phyloP scores from a whole-genome alignment of 2,329 filamentous ascomycete genomes.

The Fusarium buxicola region DNA sequence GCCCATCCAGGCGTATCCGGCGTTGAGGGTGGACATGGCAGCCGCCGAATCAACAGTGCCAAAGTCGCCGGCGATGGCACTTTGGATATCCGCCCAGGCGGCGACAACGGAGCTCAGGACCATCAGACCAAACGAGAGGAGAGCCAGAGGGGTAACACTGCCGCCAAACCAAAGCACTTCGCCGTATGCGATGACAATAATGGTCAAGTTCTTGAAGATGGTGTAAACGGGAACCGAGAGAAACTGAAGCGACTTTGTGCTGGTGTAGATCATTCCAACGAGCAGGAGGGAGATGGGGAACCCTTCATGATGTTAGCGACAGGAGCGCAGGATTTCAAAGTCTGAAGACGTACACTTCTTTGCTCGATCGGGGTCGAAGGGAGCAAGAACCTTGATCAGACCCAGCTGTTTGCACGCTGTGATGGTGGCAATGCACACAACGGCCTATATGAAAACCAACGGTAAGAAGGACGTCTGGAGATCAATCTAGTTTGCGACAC shows the following conservation, averaged over 20 bases:
- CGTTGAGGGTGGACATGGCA: conserved; percentile 88
- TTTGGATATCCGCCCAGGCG: conserved; percentile 96
- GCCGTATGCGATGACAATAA: conserved; percentile 97
- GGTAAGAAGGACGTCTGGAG: conserved; percentile 8
- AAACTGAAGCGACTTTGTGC: conserved; percentile 94
- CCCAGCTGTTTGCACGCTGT: conserved; percentile 82
- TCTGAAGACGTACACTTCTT: conserved; percentile 78
- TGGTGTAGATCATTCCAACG: conserved; percentile 99
- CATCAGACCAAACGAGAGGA: conserved; percentile 97
- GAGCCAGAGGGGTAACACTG: conserved; percentile 84
- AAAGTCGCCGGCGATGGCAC: conserved; percentile 75
- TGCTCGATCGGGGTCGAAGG: conserved; percentile 88
- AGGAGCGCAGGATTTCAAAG: background rate
- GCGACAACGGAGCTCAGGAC: conserved; percentile 94
- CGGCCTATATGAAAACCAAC: conserved; percentile 66
- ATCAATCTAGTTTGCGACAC: conserved; percentile 39
- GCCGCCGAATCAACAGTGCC: conserved; percentile 71
- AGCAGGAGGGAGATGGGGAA: conserved; percentile 96
- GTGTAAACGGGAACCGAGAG: conserved; percentile 99
- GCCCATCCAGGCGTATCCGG: conserved; percentile 98
- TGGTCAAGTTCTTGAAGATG: conserved; percentile 99
- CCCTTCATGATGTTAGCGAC: conserved; percentile 67
- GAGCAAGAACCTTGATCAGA: conserved; percentile 83
- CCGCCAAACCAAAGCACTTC: conserved; percentile 99
- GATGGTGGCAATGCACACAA: conserved; percentile 90